Base-by-base conservation (phyloP, 306 rosid genomes). In the Senna siamea region DNA sequence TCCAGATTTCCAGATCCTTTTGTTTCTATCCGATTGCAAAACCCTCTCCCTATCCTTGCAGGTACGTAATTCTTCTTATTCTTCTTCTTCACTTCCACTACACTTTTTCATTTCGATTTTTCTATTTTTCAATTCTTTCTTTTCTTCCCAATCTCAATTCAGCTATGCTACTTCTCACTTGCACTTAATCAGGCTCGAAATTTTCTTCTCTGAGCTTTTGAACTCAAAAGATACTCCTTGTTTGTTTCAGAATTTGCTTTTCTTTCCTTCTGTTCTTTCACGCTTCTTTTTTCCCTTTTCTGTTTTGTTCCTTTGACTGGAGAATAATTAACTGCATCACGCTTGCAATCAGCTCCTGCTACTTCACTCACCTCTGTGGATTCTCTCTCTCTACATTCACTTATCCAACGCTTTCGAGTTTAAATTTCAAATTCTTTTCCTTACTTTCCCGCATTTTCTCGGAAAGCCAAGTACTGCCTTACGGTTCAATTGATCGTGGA, bases 401-500 rank as follows among this genome's bases (percentile, higher is more conserved):
- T 44, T 14, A 32, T 41, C 2, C 2, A 20, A 43, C 20, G 19
- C 12, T 15, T 10, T 51, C 18, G 15, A 46, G 7, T 19, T 28
- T 20, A 2, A 51, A 20, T 15, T 18, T 60, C 46, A 23, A 44
- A 43, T 20, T 43, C n/a, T 5, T 38, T 70, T 46, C 28, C 4
- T 41, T 6, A 35, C 6, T 64, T 58, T 79, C 72, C 34, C 57
- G 50, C 75, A 66, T 11, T 79, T 67, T 66, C 75, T 53, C 58
- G 7, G 56, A 37, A 34, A 17, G 59, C 57, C 74, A 76, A 72
- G 70, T 22, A 13, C 8, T n/a, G 72, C 51, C 71, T 64, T 2
- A 11, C 54, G 72, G 56, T 68, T 35, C 14, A 37, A 9, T 65
- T 46, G 56, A 20, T 63, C 22, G 23, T 11, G 46, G 32, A 17